Percentiles rank a stretch among this genome's conserved stretches.
These are phyloP conservation scores for Blastosporella zonata DNA, from an alignment of 1,284 basidiomycete species.

Conservation along the genomic window DNA sequence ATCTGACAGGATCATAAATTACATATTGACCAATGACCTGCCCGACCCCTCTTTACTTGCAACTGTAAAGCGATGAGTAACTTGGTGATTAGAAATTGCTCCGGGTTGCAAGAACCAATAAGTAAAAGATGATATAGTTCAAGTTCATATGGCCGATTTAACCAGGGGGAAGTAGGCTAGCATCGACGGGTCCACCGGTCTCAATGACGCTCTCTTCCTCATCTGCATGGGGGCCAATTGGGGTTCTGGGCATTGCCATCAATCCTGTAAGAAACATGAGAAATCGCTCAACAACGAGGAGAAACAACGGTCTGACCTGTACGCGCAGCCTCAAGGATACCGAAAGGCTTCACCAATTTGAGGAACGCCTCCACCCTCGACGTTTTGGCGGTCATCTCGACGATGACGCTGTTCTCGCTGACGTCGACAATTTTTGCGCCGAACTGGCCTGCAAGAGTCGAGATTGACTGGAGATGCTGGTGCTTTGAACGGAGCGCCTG, in stretches of 20 bases:
- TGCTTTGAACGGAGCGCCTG: slow-evolving; percentile 89
- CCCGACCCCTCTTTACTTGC: too few relatives aligned
- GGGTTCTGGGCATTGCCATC: slow-evolving; percentile 96
- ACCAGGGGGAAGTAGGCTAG: slow-evolving; percentile 87
- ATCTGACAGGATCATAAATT: background rate
- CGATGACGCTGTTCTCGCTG: slow-evolving; percentile 90
- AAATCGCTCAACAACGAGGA: background rate
- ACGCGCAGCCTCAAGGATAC: slow-evolving; percentile 89
- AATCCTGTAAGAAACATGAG: slow-evolving; percentile 51
- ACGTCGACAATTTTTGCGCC: slow-evolving; percentile 94
- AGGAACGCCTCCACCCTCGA: slow-evolving; percentile 91
- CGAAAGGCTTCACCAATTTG: slow-evolving; percentile 90
- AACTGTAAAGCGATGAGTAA: too few relatives aligned
- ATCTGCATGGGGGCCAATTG: slow-evolving; percentile 67
- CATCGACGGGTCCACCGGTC: slow-evolving; percentile 64
- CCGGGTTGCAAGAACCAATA: too few relatives aligned
- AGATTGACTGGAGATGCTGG: slow-evolving; percentile 86
- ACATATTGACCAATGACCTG: too few relatives aligned
- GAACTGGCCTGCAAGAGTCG: slow-evolving; percentile 85
- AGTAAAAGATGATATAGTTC: too few relatives aligned
- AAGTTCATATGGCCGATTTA: too few relatives aligned
- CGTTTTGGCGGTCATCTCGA: slow-evolving; percentile 94
- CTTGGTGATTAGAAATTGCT: too few relatives aligned
- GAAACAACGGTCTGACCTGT: slow-evolving; percentile 56
- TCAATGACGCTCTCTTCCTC: slow-evolving; percentile 53